Conservation (phyloP, 176 grass and related monocot genomes). For the Zea luxurians region DNA sequence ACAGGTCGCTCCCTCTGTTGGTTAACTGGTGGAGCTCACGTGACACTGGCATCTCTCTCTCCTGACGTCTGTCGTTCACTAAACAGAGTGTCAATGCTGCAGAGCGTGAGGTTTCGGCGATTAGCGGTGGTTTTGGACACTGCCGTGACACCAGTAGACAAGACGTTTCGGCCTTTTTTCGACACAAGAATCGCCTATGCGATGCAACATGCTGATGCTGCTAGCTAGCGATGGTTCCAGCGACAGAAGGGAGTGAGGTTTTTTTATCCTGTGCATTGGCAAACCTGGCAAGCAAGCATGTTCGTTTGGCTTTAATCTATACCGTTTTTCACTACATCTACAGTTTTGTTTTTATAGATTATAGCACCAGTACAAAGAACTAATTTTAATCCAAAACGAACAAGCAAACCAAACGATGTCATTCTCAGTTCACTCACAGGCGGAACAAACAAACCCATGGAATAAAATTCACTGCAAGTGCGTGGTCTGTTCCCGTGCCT, state of each 20-base stretch:
- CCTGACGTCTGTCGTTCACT: background rate
- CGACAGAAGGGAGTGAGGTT: background rate
- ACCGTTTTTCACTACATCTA: no score
- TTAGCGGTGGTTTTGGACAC: slow-evolving; percentile 1
- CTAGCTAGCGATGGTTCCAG: background rate
- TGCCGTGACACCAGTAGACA: slow-evolving; percentile 11
- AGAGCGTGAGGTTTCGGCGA: background rate
- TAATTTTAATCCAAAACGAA: no score
- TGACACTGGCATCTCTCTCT: slow-evolving; percentile 16
- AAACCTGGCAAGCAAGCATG: background rate
- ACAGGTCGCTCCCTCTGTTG: slow-evolving; percentile 1
- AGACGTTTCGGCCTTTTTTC: slow-evolving; percentile 18
- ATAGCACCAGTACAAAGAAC: no score
- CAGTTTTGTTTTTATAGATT: no score
- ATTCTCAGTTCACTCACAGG: slow-evolving; percentile 27
- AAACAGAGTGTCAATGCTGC: background rate
- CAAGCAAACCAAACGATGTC: background rate
- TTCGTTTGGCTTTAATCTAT: no score
- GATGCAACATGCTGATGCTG: no score
- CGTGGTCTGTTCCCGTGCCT: background rate
- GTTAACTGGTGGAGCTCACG: slow-evolving; percentile 30
- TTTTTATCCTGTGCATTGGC: background rate
- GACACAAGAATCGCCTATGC: background rate
- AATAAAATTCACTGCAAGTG: background rate
- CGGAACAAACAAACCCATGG: slow-evolving; percentile 9